Conservation (phyloP, 2,329 filamentous ascomycete genomes). For the Alternaria arbusti region DNA sequence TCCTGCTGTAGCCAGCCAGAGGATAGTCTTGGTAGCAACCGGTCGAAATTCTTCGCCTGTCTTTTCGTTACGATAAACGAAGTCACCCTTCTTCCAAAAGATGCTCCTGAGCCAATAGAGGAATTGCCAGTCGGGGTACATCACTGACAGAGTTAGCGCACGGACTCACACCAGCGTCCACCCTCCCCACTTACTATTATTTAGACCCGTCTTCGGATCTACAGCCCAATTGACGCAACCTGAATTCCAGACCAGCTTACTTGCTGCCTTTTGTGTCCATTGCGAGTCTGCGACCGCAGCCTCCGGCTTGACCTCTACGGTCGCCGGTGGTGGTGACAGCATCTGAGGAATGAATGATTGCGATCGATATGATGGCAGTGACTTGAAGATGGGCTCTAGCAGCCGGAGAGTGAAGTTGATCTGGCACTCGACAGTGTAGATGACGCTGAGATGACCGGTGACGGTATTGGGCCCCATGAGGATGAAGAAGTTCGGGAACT, state of each 20-base stretch:
- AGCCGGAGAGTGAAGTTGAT: constrained; percentile 57
- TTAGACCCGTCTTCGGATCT: constrained; percentile 54
- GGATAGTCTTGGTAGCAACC: constrained; percentile 10
- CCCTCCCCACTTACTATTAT: constrained; percentile 44
- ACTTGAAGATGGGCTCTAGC: constrained; percentile 51
- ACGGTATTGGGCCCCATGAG: constrained; percentile 49
- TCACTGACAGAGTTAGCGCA: constrained; percentile 34
- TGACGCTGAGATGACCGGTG: constrained; percentile 58
- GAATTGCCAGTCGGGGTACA: constrained; percentile 62
- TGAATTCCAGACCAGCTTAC: constrained; percentile 56
- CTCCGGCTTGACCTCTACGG: constrained; percentile 47
- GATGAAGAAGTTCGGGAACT: constrained; percentile 33
- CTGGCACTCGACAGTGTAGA: constrained; percentile 60
- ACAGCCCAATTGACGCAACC: constrained; percentile 62
- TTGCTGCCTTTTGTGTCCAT: constrained; percentile 52
- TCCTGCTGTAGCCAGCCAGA: constrained; percentile 11
- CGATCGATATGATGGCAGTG: constrained; percentile 36
- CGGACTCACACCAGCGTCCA: background rate
- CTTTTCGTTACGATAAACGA: constrained; percentile 40
- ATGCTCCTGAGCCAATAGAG: constrained; percentile 57
- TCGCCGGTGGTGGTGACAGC: constrained; percentile 25
- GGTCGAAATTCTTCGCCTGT: constrained; percentile 27
- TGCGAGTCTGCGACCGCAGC: constrained; percentile 46
- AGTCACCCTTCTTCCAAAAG: constrained; percentile 51
- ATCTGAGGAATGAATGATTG: constrained; percentile 29